Evolutionary conservation across 1,284 basidiomycete species (phyloP).

Genomic region (Malassezia yamatoensis): DNA sequence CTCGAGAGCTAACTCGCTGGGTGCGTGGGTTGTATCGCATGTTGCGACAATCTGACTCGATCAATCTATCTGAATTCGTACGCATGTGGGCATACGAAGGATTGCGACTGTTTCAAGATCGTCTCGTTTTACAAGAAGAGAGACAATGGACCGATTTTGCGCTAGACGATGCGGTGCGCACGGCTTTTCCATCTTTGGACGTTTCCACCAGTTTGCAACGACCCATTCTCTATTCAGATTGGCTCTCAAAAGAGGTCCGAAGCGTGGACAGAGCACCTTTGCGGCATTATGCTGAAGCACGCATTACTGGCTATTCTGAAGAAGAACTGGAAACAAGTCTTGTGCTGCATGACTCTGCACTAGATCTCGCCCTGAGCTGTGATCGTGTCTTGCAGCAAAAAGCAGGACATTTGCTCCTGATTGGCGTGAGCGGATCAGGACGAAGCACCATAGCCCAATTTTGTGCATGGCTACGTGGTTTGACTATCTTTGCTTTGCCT

Average conservation of each 20-base stretch:
- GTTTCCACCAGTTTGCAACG: slow-evolving; percentile 62
- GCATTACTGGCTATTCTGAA: slow-evolving; percentile 60
- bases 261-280: slow-evolving; percentile 85
- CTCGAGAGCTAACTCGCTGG: slow-evolving; percentile 97
- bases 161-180: slow-evolving; percentile 71
- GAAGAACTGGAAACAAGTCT: slow-evolving; percentile 89
- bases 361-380: slow-evolving; percentile 92
- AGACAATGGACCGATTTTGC: slow-evolving; percentile 78
- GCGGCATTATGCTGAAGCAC: slow-evolving; percentile 90
- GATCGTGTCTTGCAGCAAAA: slow-evolving; percentile 98
- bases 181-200: slow-evolving; percentile 86
- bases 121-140: slow-evolving; percentile 59
- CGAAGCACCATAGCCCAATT: slow-evolving; percentile 98
- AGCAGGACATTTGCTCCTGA: slow-evolving; percentile 88
- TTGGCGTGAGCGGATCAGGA: slow-evolving; percentile 94
- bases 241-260: slow-evolving; percentile 96
- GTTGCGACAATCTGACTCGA: slow-evolving; percentile 75
- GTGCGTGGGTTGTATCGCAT: slow-evolving; percentile 94
- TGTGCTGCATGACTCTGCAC: slow-evolving; percentile 93
- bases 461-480: slow-evolving; percentile 98
- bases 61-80: slow-evolving; percentile 77
- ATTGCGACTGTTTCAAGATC: slow-evolving; percentile 91
- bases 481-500: slow-evolving; percentile 97
- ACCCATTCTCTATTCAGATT: slow-evolving; percentile 95
- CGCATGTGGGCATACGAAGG: slow-evolving; percentile 98